A percentile compares a stretch with the other conserved stretches of the same genome.
phyloP scores from a whole-genome alignment of 371 early-diverging fungal genomes.

The Apophysomyces sp. region DNA sequence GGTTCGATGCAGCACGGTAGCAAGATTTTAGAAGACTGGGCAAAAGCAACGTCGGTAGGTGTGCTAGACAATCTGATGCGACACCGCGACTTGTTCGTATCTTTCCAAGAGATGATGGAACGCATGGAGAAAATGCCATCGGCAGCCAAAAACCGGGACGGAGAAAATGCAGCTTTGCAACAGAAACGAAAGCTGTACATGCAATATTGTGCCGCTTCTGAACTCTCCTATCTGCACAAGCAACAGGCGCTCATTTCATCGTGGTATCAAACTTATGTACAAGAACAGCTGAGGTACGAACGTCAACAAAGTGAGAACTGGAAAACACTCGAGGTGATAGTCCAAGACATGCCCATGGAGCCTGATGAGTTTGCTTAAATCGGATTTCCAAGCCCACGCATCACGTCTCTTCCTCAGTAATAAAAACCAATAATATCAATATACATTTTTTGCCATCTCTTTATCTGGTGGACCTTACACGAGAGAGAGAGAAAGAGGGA shows the following conservation, averaged over 20 bases:
- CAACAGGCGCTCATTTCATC: constrained; percentile 45
- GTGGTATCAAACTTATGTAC: constrained; percentile 64
- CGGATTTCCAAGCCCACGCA: too few species aligned
- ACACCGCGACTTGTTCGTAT: constrained; percentile 56
- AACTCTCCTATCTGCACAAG: constrained; percentile 41
- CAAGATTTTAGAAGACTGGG: constrained; percentile 43
- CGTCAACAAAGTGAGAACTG: constrained; percentile 57
- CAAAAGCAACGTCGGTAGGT: constrained; percentile 36
- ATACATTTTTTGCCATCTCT: too few species aligned
- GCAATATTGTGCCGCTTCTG: constrained; percentile 29
- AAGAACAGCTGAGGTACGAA: constrained; percentile 55
- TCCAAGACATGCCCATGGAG: constrained; percentile 18
- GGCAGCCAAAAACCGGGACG: constrained; percentile 2
- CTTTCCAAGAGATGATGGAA: constrained; percentile 33
- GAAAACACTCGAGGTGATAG: constrained; percentile 46
- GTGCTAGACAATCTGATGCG: constrained; percentile 59
- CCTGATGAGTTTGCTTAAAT: constrained; percentile 16
- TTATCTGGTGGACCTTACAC: too few species aligned
- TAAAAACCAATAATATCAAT: neutral
- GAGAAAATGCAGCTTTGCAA: constrained; percentile 19
- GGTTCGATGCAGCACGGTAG: constrained; percentile 42
- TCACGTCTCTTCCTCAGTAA: too few species aligned
- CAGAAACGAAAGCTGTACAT: constrained; percentile 36
- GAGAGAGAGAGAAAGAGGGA: too few species aligned
- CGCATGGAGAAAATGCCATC: constrained; percentile 15